phyloP scores from a whole-genome alignment of 2,329 filamentous ascomycete genomes.

The Hymenoscyphus fraxineus region DNA sequence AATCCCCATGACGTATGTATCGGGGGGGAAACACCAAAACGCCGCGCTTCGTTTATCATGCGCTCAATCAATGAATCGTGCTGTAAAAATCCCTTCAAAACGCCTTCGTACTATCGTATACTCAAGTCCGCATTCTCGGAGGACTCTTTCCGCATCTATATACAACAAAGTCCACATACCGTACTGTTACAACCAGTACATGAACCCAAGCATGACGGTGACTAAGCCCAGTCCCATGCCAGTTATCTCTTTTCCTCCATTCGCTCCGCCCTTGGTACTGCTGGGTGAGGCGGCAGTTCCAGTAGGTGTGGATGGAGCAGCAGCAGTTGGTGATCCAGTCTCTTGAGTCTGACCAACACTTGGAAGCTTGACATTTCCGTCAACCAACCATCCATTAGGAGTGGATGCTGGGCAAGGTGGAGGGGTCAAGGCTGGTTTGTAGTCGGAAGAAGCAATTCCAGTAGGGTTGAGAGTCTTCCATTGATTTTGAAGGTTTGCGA shows the following conservation, averaged over 20 bases:
- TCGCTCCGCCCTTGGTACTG: slow-evolving; percentile 41
- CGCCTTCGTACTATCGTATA: slow-evolving; percentile 4
- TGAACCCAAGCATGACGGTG: slow-evolving; percentile 50
- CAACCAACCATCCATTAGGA: slow-evolving; percentile 65
- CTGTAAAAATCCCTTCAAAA: slow-evolving; percentile 13
- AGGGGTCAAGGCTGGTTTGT: slow-evolving; percentile 59
- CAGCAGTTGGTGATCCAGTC: slow-evolving; percentile 16
- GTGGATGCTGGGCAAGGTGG: slow-evolving; percentile 70
- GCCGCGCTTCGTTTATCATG: slow-evolving; percentile 27
- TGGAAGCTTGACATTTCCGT: slow-evolving; percentile 67
- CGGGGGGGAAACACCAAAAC: slow-evolving; percentile 11
- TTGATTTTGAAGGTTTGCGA: slow-evolving; percentile 68
- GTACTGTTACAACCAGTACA: slow-evolving; percentile 45
- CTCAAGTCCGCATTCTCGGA: neutral
- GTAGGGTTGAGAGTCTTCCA: slow-evolving; percentile 71
- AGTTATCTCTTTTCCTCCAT: slow-evolving; percentile 45
- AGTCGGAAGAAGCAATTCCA: slow-evolving; percentile 62
- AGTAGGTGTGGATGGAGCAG: slow-evolving; percentile 29
- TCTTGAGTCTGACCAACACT: slow-evolving; percentile 49
- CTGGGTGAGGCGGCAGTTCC: slow-evolving; percentile 36
- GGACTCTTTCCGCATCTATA: neutral
- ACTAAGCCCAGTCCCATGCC: slow-evolving; percentile 48
- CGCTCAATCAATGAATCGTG: slow-evolving; percentile 11
- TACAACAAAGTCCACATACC: neutral
- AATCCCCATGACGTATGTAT: neutral